Conservation (phyloP, 116 monocot genomes). For the Posidonia oceanica region DNA sequence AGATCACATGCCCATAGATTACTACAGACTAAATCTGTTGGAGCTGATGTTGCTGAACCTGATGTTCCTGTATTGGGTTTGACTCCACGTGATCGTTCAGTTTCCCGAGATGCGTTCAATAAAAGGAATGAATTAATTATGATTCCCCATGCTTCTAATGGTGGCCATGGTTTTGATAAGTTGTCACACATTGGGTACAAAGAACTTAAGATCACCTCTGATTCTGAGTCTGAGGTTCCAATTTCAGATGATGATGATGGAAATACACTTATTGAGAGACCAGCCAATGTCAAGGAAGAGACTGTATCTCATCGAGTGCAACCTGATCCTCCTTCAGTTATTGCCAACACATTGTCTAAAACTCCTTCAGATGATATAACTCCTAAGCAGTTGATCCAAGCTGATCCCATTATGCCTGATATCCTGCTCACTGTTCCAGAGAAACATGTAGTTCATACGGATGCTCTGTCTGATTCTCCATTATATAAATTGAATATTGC, state of each 20-base stretch:
- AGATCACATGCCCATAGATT: conserved; percentile 18
- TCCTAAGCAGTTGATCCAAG: conserved; percentile 17
- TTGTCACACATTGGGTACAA: conserved; percentile 40
- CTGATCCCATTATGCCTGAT: conserved; percentile 8
- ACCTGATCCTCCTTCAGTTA: not conserved
- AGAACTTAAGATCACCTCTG: conserved; percentile 40
- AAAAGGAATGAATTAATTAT: conserved; percentile 6
- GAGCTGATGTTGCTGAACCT: conserved; percentile 16
- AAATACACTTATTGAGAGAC: not conserved
- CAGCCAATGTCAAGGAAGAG: conserved; percentile 13
- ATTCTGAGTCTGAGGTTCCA: conserved; percentile 36
- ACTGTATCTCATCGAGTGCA: conserved; percentile 1
- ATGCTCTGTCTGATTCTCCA: conserved; percentile 5
- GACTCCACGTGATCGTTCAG: not conserved
- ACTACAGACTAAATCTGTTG: conserved; percentile 14
- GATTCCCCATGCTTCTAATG: conserved; percentile 8
- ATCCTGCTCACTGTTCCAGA: conserved; percentile 10
- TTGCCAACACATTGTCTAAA: not conserved
- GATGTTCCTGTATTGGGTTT: conserved; percentile 5
- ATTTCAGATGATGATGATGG: conserved; percentile 18
- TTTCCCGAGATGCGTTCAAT: not conserved
- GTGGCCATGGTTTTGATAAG: conserved; percentile 15
- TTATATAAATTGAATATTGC: conserved; percentile 8
- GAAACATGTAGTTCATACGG: conserved; percentile 6
- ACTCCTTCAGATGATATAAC: conserved; percentile 13